Conservation (phyloP, 140 eudicot species). For the Cichorium intybus region DNA sequence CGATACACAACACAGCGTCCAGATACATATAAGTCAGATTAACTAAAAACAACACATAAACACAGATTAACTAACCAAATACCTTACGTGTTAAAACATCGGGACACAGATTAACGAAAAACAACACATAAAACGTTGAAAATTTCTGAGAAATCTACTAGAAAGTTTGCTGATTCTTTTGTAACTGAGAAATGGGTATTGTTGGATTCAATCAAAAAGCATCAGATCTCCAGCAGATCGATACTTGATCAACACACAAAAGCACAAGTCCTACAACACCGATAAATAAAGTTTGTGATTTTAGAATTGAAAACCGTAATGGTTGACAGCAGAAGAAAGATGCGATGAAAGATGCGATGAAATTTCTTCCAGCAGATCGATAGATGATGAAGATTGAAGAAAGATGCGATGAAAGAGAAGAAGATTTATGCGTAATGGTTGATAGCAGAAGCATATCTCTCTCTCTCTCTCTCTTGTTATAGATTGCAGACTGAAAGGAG, state of each 20-base stretch:
- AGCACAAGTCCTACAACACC: conserved; percentile 9
- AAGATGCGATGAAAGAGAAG: background rate
- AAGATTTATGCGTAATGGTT: conserved; percentile 18
- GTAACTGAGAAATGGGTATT: conserved; percentile 16
- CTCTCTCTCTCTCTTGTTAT: too few species aligned
- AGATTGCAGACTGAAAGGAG: conserved; percentile 14
- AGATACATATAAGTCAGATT: conserved; percentile 7
- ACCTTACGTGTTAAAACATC: conserved; percentile 9
- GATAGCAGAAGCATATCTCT: conserved; percentile 13
- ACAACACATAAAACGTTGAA: background rate
- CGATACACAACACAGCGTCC: background rate
- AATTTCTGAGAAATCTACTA: conserved; percentile 19
- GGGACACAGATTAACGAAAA: conserved; percentile 2
- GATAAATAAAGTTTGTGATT: conserved; percentile 1
- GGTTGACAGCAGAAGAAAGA: too few species aligned
- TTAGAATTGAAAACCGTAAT: conserved; percentile 12
- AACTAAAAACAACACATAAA: too few species aligned
- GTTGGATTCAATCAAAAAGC: conserved; percentile 34
- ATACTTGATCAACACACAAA: conserved; percentile 16
- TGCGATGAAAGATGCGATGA: too few species aligned
- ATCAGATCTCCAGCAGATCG: conserved; percentile 38
- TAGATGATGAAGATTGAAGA: conserved; percentile 8
- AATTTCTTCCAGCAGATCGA: too few species aligned
- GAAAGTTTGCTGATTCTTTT: conserved; percentile 18
- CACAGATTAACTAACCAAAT: conserved; percentile 16